Conservation (phyloP, 768 basidiomycete species). For the Podaxis sp. region DNA sequence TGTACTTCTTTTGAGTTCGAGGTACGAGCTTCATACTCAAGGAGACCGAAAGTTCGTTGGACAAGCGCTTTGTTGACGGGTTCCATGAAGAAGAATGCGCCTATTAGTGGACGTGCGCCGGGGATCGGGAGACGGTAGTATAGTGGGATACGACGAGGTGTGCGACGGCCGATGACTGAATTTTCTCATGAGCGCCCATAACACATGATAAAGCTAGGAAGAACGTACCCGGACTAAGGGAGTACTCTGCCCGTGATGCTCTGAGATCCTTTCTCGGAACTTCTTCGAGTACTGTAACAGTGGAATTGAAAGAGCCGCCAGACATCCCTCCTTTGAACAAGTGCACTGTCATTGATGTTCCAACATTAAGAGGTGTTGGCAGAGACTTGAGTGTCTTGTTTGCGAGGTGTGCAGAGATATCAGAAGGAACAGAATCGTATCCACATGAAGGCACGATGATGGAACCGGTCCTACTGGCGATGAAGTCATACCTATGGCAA, state of each 20-base stretch:
- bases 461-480: slow-evolving; percentile 65
- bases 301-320: slow-evolving; percentile 59
- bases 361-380: slow-evolving; percentile 32
- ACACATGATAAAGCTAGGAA: neutral
- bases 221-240: slow-evolving; percentile 41
- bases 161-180: neutral
- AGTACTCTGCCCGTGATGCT: slow-evolving; percentile 30
- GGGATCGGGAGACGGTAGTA: slow-evolving; percentile 39
- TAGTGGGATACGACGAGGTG: slow-evolving; percentile 15
- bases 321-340: slow-evolving; percentile 48
- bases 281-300: slow-evolving; percentile 35
- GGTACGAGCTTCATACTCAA: slow-evolving; percentile 31
- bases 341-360: slow-evolving; percentile 56
- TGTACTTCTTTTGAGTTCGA: slow-evolving; percentile 21
- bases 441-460: slow-evolving; percentile 81
- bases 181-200: neutral
- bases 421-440: slow-evolving; percentile 76
- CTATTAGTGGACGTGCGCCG: slow-evolving; percentile 29
- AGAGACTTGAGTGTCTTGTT: slow-evolving; percentile 62
- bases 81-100: slow-evolving; percentile 41
- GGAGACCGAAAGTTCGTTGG: slow-evolving; percentile 45
- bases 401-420: slow-evolving; percentile 65
- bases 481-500: slow-evolving; percentile 58
- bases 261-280: slow-evolving; percentile 33
- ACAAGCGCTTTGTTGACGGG: slow-evolving; percentile 39